Percentiles rank a stretch among this genome's conserved stretches.
phyloP scores from a whole-genome alignment of 352 stramenopile species.

The Halophytophthora polymorphica region DNA sequence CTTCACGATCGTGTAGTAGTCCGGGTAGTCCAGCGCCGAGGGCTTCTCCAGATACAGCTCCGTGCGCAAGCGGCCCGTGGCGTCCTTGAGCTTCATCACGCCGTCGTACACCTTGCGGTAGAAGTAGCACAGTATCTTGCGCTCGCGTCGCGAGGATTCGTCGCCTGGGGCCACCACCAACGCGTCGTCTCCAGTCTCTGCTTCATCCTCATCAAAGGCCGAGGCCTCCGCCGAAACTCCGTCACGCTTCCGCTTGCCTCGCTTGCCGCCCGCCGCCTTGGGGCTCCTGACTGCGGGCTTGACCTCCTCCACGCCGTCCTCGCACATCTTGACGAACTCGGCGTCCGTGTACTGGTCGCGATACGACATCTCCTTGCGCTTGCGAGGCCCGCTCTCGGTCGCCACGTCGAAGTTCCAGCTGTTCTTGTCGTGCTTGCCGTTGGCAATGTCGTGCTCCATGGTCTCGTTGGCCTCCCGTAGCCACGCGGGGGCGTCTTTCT shows the following conservation, averaged over 20 bases:
- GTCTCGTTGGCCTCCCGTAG: conserved; percentile 65
- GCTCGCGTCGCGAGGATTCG: conserved; percentile 42
- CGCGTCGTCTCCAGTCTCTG: conserved; percentile 22
- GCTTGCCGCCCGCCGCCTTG: conserved; percentile 9
- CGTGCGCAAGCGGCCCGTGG: conserved; percentile 57
- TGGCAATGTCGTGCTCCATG: conserved; percentile 54
- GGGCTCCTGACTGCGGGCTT: conserved; percentile 21
- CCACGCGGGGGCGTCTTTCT: conserved; percentile 72
- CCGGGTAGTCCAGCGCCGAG: conserved; percentile 76
- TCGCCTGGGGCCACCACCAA: conserved; percentile 34
- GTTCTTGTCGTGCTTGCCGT: conserved; percentile 53
- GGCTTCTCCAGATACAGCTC: conserved; percentile 81
- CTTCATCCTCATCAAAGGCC: conserved; percentile 11
- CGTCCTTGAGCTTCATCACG: conserved; percentile 77
- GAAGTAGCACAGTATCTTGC: conserved; percentile 77
- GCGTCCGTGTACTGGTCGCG: conserved; percentile 83
- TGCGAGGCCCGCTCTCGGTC: conserved; percentile 42
- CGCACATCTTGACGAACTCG: conserved; percentile 87
- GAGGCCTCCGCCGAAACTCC: conserved; percentile 20
- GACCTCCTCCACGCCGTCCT: conserved; percentile 59
- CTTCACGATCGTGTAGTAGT: conserved; percentile 90
- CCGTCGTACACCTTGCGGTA: conserved; percentile 84
- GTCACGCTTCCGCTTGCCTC: conserved; percentile 32
- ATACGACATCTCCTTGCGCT: conserved; percentile 86
- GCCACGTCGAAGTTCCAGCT: conserved; percentile 64